Conservation (phyloP, 345 rosid genomes). For the Hibiscus trionum region DNA sequence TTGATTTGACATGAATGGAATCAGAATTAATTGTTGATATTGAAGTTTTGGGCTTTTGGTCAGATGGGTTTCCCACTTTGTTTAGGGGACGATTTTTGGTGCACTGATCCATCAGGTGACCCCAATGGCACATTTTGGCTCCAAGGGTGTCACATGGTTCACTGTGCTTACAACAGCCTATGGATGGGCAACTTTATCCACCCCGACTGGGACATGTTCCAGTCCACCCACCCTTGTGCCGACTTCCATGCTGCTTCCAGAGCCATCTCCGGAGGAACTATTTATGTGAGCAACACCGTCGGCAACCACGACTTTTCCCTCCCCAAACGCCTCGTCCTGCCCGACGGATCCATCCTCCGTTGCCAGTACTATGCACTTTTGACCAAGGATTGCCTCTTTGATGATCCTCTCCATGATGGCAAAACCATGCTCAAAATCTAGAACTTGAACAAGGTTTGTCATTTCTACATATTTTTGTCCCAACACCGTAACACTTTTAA, state of each 20-base stretch:
- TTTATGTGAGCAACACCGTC: slow-evolving; percentile 73
- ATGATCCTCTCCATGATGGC: slow-evolving; percentile 94
- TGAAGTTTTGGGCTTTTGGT: slow-evolving; percentile 5
- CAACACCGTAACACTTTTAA: background rate
- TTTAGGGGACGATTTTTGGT: slow-evolving; percentile 96
- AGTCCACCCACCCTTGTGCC: slow-evolving; percentile 92
- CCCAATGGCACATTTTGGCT: slow-evolving; percentile 96
- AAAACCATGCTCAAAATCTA: slow-evolving; percentile 98
- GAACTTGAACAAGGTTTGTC: slow-evolving; percentile 84
- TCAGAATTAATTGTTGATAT: too few relatives aligned
- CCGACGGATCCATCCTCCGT: slow-evolving; percentile 75
- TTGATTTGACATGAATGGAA: too few relatives aligned
- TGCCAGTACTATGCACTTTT: slow-evolving; percentile 88
- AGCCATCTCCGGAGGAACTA: slow-evolving; percentile 91
- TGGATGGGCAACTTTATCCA: slow-evolving; percentile 99
- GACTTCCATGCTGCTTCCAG: slow-evolving; percentile 95
- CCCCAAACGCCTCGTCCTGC: slow-evolving; percentile 61
- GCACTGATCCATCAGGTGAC: slow-evolving; percentile 95
- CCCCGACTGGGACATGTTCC: slow-evolving; percentile 99
- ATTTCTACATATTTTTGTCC: background rate
- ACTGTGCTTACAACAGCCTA: slow-evolving; percentile 95
- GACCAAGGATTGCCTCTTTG: slow-evolving; percentile 79
- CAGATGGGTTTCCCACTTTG: background rate
- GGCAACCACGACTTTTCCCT: slow-evolving; percentile 76
- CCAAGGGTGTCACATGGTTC: slow-evolving; percentile 99